phyloP scores from a whole-genome alignment of 805 yeast species.

The Metschnikowia dekortorum region DNA sequence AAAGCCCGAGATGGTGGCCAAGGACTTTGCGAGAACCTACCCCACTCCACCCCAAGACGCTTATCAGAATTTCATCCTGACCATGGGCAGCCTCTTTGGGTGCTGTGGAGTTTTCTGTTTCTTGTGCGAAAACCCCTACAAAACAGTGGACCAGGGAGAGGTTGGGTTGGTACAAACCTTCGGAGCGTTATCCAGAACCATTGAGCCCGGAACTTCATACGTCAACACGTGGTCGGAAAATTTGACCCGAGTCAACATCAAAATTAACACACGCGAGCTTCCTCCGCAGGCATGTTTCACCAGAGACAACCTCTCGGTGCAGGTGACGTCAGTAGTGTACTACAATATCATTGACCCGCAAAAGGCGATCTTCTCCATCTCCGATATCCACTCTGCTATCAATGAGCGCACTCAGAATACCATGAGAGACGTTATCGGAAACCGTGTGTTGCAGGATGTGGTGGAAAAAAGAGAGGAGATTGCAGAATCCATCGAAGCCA shows the following conservation, averaged over 20 bases:
- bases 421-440: slow-evolving; percentile 66
- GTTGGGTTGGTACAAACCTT: slow-evolving; percentile 65
- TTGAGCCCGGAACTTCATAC: slow-evolving; percentile 64
- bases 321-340: slow-evolving; percentile 63
- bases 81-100: slow-evolving; percentile 48
- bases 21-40: slow-evolving; percentile 39
- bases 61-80: slow-evolving; percentile 38
- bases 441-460: slow-evolving; percentile 62
- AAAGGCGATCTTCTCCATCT: slow-evolving; percentile 56
- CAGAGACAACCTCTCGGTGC: slow-evolving; percentile 61
- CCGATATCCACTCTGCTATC: slow-evolving; percentile 51
- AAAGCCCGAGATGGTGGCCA: slow-evolving; percentile 39
- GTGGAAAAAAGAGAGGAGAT: slow-evolving; percentile 67
- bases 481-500: slow-evolving; percentile 58
- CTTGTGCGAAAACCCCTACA: slow-evolving; percentile 56
- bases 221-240: slow-evolving; percentile 64
- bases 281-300: slow-evolving; percentile 69
- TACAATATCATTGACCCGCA: slow-evolving; percentile 66
- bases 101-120: slow-evolving; percentile 53
- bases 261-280: slow-evolving; percentile 56
- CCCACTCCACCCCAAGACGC: slow-evolving; percentile 36
- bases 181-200: slow-evolving; percentile 60
- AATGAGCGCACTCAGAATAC: slow-evolving; percentile 70
- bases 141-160: slow-evolving; percentile 58
- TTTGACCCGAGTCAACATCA: slow-evolving; percentile 47